A percentile compares a stretch with the other conserved stretches of the same genome.
These are phyloP conservation scores for Epichloe bromicola DNA, from an alignment of 2,329 filamentous ascomycete genomes.

Conservation along the genomic window DNA sequence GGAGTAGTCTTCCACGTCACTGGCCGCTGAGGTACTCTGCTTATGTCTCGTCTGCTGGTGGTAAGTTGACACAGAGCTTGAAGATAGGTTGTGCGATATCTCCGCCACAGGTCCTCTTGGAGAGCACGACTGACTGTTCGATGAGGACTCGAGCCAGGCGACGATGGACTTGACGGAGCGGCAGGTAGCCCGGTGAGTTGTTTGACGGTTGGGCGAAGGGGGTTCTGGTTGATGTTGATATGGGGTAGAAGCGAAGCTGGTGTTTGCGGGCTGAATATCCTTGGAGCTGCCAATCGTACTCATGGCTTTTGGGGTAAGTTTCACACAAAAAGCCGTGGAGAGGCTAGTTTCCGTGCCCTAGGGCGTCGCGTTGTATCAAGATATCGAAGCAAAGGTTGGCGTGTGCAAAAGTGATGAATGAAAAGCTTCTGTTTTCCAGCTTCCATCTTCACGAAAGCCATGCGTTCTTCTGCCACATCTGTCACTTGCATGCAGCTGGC, in stretches of 20 bases:
- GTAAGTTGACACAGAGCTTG: background rate
- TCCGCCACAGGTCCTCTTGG: background rate
- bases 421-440: background rate
- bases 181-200: slow-evolving; percentile 1
- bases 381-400: background rate
- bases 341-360: background rate
- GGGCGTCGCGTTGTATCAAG: background rate
- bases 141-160: slow-evolving; percentile 17
- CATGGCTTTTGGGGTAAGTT: background rate
- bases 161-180: slow-evolving; percentile 20
- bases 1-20: slow-evolving; percentile 18
- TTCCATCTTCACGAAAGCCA: background rate
- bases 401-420: background rate
- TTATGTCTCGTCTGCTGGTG: background rate
- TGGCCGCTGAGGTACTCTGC: background rate
- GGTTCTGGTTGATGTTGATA: slow-evolving; percentile 9
- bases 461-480: background rate
- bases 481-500: background rate
- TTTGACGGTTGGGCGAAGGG: background rate
- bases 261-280: slow-evolving; percentile 11
- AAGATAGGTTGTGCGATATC: slow-evolving; percentile 1
- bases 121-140: slow-evolving; percentile 3
- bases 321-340: background rate
- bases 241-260: slow-evolving; percentile 19
- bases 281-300: slow-evolving; percentile 8